Evolutionary conservation across 495 filamentous ascomycete species (phyloP), one percentile per base, ranked within the genome.

Genomic region (Beverwykella pulmonaria): DNA sequence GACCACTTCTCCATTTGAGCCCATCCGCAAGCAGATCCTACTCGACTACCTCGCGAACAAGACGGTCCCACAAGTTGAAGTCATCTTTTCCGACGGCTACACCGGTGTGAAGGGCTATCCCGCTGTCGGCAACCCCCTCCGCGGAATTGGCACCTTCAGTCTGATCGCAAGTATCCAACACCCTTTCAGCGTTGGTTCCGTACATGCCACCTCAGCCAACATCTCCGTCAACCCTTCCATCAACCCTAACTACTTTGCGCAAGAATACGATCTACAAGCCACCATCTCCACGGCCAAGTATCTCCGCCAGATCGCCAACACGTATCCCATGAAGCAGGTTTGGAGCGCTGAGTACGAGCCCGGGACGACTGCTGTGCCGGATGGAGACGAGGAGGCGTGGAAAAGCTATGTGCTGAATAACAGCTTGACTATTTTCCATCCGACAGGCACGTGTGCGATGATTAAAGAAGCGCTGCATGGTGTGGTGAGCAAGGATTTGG

Each of bases 231-330:
- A 82, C 20, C 80, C 86, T 0, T 63, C 78, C 0, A 86, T 88
- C 68, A 79, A 89, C 68, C 84, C 86, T 0, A 79, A 78, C 26
- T 86, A 84, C 71, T 75, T 90, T 2, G 70, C 74, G 0, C 59
- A 68, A 34, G 58, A 58, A 12, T 65, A 59, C 48, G 69, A 71
- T 39, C 65, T 60, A 22, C 1, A 34, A 19, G 50, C 44, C 19
- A 6, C 23, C 14, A 54, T 26, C 15, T 4, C n/a, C 1, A 8
- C 47, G 1, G 30, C 54, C 12, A 48, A 47, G 12, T 49, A 27
- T 1, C 20, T 62, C 12, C 50, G 64, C 20, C 22, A 58, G 44
- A 54, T 59, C n/a, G 36, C 54, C 15, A 30, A 30, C 25, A 27
- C 41, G 7, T 3, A 50, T 20, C 48, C 50, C 1, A 53, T 49